Conservation (phyloP, 768 basidiomycete genomes). For the Suillus americanus region DNA sequence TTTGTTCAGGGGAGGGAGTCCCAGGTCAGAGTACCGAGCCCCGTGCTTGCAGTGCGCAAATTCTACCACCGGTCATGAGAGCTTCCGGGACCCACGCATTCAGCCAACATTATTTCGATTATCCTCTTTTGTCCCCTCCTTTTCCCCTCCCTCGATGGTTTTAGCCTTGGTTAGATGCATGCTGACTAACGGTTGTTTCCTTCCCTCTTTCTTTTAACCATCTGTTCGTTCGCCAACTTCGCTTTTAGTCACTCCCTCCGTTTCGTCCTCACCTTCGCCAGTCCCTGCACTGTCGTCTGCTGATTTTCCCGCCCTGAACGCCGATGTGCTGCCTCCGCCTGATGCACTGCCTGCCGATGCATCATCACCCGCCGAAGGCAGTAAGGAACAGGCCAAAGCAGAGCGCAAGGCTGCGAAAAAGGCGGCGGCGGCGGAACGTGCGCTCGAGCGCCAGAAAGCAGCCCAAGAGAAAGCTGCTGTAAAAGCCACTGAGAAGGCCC, state of each 20-base stretch:
- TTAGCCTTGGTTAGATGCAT: slow-evolving; percentile 33
- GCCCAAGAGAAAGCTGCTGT: slow-evolving; percentile 59
- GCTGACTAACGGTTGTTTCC: slow-evolving; percentile 21
- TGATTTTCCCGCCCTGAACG: slow-evolving; percentile 72
- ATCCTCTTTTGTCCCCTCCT: slow-evolving; percentile 31
- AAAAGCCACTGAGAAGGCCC: slow-evolving; percentile 9
- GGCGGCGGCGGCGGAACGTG: slow-evolving; percentile 59
- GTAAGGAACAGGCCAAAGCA: slow-evolving; percentile 53
- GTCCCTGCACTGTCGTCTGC: slow-evolving; percentile 56
- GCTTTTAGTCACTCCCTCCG: slow-evolving; percentile 42
- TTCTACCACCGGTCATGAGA: slow-evolving; percentile 70
- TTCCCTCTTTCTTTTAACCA: slow-evolving; percentile 19
- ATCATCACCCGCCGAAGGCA: slow-evolving; percentile 33
- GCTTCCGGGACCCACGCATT: slow-evolving; percentile 18
- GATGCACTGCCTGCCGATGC: slow-evolving; percentile 25
- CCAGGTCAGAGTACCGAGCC: slow-evolving; percentile 82
- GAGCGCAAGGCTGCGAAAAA: slow-evolving; percentile 68
- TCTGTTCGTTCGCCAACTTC: slow-evolving; percentile 37
- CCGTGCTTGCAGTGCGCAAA: slow-evolving; percentile 91
- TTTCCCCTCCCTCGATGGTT: slow-evolving; percentile 23
- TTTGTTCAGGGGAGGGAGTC: slow-evolving; percentile 72
- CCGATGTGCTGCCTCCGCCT: slow-evolving; percentile 13
- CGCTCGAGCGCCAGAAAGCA: slow-evolving; percentile 55
- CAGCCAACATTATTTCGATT: slow-evolving; percentile 30
- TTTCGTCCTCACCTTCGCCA: slow-evolving; percentile 39